Percentiles rank a stretch among this genome's conserved stretches.
phyloP scores from a whole-genome alignment of 1,284 basidiomycete genomes.

The Trichosporon inkin region DNA sequence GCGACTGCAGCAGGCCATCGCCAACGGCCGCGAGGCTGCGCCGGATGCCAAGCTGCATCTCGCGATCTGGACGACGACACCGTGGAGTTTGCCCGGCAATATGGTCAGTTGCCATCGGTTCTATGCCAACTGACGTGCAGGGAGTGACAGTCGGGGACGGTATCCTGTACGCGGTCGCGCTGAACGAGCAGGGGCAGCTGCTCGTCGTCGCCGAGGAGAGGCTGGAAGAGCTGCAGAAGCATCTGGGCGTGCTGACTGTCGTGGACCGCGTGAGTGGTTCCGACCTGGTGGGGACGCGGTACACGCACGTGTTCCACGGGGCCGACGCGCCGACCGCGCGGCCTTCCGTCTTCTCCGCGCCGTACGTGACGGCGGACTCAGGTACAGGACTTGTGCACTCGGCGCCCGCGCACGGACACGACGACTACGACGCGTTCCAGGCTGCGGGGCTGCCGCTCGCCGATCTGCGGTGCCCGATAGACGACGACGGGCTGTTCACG shows the following conservation, averaged over 20 bases:
- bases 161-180: constrained; percentile 66
- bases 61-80: constrained; percentile 97
- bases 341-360: constrained; percentile 54
- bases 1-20: constrained; percentile 28
- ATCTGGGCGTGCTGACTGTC: constrained; percentile 57
- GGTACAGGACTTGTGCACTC: constrained; percentile 97
- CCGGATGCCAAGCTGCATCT: constrained; percentile 53
- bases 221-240: constrained; percentile 55
- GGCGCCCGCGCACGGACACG: constrained; percentile 89
- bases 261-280: constrained; percentile 58
- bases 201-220: constrained; percentile 71
- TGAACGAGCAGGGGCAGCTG: constrained; percentile 45
- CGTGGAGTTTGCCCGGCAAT: constrained; percentile 95
- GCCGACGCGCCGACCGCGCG: constrained; percentile 53
- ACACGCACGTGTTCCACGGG: constrained; percentile 64
- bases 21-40: constrained; percentile 11
- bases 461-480: constrained; percentile 66
- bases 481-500: constrained; percentile 72
- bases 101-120: constrained; percentile 62
- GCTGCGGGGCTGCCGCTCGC: constrained; percentile 39
- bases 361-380: constrained; percentile 76
- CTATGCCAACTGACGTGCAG: constrained; percentile 50
- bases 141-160: constrained; percentile 78
- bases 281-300: constrained; percentile 63
- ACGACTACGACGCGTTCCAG: constrained; percentile 79